These are phyloP conservation scores for Phaffomyces antillensis DNA, from an alignment of 805 yeast species.

Conservation along the genomic window DNA sequence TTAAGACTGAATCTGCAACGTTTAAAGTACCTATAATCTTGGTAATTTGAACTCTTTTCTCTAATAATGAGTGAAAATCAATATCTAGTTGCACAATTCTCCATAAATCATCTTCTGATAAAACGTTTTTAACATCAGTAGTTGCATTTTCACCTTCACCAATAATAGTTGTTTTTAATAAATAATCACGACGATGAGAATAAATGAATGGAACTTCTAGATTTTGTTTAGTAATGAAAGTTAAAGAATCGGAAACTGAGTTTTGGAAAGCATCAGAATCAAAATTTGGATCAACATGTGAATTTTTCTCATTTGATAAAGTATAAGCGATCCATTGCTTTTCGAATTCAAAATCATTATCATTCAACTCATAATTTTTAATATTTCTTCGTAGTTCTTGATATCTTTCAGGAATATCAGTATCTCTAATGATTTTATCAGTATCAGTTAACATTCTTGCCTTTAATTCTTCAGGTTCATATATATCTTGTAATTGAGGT, in stretches of 20 bases:
- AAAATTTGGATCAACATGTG: slow-evolving; percentile 26
- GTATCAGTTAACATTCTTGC: slow-evolving; percentile 87
- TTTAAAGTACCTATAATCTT: slow-evolving; percentile 47
- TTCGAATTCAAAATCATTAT: slow-evolving; percentile 63
- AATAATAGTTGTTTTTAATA: slow-evolving; percentile 48
- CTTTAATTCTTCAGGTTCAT: slow-evolving; percentile 88
- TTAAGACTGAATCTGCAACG: slow-evolving; percentile 47
- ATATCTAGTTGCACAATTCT: slow-evolving; percentile 78
- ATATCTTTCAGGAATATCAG: slow-evolving; percentile 88
- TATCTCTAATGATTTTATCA: slow-evolving; percentile 79
- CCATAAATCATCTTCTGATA: slow-evolving; percentile 88
- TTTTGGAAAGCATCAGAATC: slow-evolving; percentile 45
- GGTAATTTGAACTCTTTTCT: slow-evolving; percentile 59
- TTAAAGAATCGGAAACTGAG: slow-evolving; percentile 66
- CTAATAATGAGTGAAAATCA: slow-evolving; percentile 78
- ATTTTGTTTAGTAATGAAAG: slow-evolving; percentile 65
- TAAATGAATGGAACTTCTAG: slow-evolving; percentile 93
- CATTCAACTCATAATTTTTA: slow-evolving; percentile 59
- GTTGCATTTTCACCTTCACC: slow-evolving; percentile 37
- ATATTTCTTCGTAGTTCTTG: slow-evolving; percentile 67
- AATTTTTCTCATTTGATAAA: slow-evolving; percentile 48
- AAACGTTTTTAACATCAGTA: slow-evolving; percentile 34
- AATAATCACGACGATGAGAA: slow-evolving; percentile 90
- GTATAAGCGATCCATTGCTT: slow-evolving; percentile 74
- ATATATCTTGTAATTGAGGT: slow-evolving; percentile 72